Percentiles rank a stretch among this genome's conserved stretches.
Evolutionary conservation across 2,329 filamentous ascomycete genomes (phyloP).

Genomic region (Exophiala sideris): DNA sequence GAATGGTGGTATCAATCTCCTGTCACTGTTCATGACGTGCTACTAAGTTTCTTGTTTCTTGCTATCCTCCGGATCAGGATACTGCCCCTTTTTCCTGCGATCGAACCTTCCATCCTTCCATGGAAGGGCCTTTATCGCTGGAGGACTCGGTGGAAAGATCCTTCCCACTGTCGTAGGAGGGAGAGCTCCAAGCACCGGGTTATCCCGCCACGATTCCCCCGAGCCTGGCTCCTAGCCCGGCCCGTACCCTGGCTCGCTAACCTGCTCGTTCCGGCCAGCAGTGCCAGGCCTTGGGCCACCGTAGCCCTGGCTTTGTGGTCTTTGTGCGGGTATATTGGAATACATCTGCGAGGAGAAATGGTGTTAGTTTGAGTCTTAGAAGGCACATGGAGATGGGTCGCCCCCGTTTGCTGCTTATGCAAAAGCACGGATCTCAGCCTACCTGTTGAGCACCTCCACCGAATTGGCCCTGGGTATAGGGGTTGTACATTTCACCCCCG

Average conservation of each 20-base stretch:
- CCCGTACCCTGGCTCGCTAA: conserved; percentile 28
- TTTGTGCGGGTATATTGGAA: conserved; percentile 21
- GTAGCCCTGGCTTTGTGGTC: conserved; percentile 29
- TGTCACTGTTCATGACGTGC: not conserved
- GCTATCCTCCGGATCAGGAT: no score
- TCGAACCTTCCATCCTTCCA: no score
- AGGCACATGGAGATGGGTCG: not conserved
- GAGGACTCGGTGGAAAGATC: no score
- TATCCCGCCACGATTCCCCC: not conserved
- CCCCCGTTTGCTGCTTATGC: not conserved
- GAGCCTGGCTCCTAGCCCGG: conserved; percentile 19
- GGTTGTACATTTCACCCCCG: conserved; percentile 67
- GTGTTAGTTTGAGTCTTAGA: not conserved
- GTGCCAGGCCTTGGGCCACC: conserved; percentile 25
- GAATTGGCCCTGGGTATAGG: conserved; percentile 69
- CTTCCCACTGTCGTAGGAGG: no score
- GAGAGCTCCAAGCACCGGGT: no score
- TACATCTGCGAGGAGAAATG: conserved; percentile 24
- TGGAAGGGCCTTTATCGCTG: no score
- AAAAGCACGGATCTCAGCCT: conserved; percentile 35
- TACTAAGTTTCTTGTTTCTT: not conserved
- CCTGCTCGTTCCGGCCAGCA: conserved; percentile 22
- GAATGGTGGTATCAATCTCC: conserved; percentile 1
- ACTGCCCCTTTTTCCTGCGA: no score
- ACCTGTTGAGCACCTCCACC: conserved; percentile 64